Evolutionary conservation across 129 eudicot genomes (phyloP), one percentile per base, ranked within the genome.

Genomic region (Silybum marianum): DNA sequence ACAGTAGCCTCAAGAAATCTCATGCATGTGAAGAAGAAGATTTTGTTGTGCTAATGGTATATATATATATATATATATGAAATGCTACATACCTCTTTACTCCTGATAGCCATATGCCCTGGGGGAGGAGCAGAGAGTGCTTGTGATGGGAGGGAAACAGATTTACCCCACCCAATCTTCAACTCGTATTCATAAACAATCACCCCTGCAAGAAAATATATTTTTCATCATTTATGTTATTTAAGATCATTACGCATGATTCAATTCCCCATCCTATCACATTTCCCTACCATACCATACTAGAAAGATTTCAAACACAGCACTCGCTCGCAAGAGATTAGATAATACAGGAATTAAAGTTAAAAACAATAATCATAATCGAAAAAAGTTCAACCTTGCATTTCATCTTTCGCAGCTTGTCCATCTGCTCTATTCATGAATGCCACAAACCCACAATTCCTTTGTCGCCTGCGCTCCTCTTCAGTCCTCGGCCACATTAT

Each of bases 401-500:
- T 95, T 86, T 95, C 99, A 87, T 95, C 98, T 76, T 88, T 93
- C 76, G 99, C 99, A 85, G 99, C 99, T 85, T 95, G 99, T 66
- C 93, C 99, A 88, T 95, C 97, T 42, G 91, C 89, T 78, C 99
- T 89, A 72, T 95, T 95, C 99, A 95, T 95, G 81, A 95, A 95
- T 85, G 99, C 97, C 54, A 95, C 99, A 87, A 92, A 95, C 21
- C 99, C 99, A 87, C 98, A 95, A 82, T 92, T 95, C 73, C 97
- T 92, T 87, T 95, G 93, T 44, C 99, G 87, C 77, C 91, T 89
- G 48, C 86, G 76, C 79, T 93, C 99, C 83, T 95, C 99, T 88
- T 95, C 99, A 71, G 99, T 95, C 83, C 98, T 93, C 67, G 99
- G 99, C 99, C 99, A 95, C 99, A 95, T 95, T 65, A 95, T 95